A percentile compares a stretch with the other conserved stretches of the same genome.
Conservation (phyloP, 164 flowering plant species). For the Saururus chinensis region DNA sequence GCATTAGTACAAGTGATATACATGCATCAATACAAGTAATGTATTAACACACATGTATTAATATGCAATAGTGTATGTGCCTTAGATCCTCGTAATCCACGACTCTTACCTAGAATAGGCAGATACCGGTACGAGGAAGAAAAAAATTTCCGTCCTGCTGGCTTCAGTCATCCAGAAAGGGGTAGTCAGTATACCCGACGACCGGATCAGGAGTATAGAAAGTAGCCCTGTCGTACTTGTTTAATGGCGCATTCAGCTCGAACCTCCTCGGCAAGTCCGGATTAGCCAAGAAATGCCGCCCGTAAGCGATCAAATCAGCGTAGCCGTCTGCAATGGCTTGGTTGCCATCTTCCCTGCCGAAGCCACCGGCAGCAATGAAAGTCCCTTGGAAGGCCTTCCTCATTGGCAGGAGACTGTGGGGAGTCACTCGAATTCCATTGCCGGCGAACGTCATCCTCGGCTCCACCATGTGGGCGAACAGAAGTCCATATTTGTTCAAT, state of each 20-base stretch:
- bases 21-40: no score
- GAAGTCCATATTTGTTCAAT: constrained; percentile 15
- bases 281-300: constrained; percentile 22
- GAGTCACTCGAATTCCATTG: constrained; percentile 2
- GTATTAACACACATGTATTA: no score
- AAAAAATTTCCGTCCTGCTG: no score
- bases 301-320: constrained; percentile 20
- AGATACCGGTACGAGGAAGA: no score
- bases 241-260: constrained; percentile 19
- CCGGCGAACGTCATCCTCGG: constrained; percentile 16
- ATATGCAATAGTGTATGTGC: no score
- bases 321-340: constrained; percentile 12
- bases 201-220: constrained; percentile 25
- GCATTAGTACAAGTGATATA: no score
- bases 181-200: constrained; percentile 27
- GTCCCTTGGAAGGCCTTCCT: constrained; percentile 21
- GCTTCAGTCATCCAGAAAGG: constrained; percentile 2
- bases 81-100: no score
- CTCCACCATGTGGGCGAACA: constrained; percentile 20
- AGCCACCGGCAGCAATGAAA: constrained; percentile 21
- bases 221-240: constrained; percentile 21
- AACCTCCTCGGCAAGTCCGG: constrained; percentile 25
- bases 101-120: no score
- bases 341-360: constrained; percentile 19
- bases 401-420: constrained; percentile 17